These are phyloP conservation scores for Pulicaria dysenterica DNA, from an alignment of 129 eudicot genomes.

Conservation along the genomic window DNA sequence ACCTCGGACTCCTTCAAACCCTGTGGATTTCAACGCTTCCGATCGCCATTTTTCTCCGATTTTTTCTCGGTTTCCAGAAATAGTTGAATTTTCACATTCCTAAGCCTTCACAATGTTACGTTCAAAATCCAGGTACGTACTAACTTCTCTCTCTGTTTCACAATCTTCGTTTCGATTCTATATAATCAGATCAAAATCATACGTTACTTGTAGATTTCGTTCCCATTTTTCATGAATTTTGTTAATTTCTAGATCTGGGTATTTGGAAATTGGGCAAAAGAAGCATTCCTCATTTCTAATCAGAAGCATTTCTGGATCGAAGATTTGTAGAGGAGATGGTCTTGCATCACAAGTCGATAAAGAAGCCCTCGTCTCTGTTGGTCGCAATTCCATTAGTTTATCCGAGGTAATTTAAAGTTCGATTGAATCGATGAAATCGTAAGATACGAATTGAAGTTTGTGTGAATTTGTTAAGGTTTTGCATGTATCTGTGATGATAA, in stretches of 20 bases:
- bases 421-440: neutral
- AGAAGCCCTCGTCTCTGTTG: conserved; percentile 50
- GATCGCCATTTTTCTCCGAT: conserved; percentile 26
- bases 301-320: conserved; percentile 59
- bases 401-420: conserved; percentile 46
- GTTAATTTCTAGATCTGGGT: conserved; percentile 57
- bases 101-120: conserved; percentile 45
- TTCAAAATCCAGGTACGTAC: conserved; percentile 69
- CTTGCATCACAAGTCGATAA: conserved; percentile 51
- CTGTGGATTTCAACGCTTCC: conserved; percentile 30
- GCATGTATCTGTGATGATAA: neutral
- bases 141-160: conserved; percentile 15
- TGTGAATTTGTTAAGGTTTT: neutral
- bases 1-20: conserved; percentile 54
- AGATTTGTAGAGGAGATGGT: conserved; percentile 64
- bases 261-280: conserved; percentile 51
- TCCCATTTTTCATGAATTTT: neutral
- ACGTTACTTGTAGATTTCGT: conserved; percentile 19
- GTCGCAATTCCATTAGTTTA: conserved; percentile 40
- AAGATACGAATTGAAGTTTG: neutral
- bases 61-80: conserved; percentile 49
- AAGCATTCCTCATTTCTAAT: conserved; percentile 43
- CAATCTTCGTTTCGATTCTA: neutral
- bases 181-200: conserved; percentile 7
- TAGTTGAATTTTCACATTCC: conserved; percentile 24